These are phyloP conservation scores for Colletotrichum orbiculare DNA, from an alignment of 2,329 filamentous ascomycete species.

Conservation along the genomic window DNA sequence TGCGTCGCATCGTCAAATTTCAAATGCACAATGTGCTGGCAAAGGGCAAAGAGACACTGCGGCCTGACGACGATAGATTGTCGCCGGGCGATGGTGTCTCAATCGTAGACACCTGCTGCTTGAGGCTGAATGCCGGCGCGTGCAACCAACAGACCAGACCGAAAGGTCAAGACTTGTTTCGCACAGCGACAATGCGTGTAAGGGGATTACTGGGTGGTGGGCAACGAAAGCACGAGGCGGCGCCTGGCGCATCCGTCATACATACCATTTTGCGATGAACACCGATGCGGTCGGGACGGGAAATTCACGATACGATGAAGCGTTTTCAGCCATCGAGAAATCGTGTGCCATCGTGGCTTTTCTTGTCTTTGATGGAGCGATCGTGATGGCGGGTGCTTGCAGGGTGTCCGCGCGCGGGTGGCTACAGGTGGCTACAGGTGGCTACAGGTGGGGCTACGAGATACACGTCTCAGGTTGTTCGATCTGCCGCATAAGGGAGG, in stretches of 20 bases:
- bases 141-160: not conserved
- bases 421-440: conserved; percentile 1
- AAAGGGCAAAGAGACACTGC: not conserved
- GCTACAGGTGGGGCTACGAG: too few relatives aligned
- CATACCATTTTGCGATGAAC: not conserved
- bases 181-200: not conserved
- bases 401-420: not conserved
- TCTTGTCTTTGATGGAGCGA: not conserved
- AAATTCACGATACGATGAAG: conserved; percentile 10
- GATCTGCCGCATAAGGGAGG: too few relatives aligned
- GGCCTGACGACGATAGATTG: conserved; percentile 15
- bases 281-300: not conserved
- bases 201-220: too few relatives aligned
- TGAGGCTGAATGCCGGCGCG: not conserved
- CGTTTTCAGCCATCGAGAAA: conserved; percentile 21
- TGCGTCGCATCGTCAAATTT: not conserved
- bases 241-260: conserved; percentile 5
- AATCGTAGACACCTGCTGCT: conserved; percentile 24
- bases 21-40: conserved; percentile 13
- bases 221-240: conserved; percentile 3
- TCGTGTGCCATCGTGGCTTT: conserved; percentile 17
- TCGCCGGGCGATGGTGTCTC: conserved; percentile 4
- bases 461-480: too few relatives aligned
- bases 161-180: not conserved
- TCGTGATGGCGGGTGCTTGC: conserved; percentile 7